Percentiles rank a stretch among this genome's conserved stretches.
phyloP scores from a whole-genome alignment of 805 yeast species.

The Kurtzmaniella fragi region DNA sequence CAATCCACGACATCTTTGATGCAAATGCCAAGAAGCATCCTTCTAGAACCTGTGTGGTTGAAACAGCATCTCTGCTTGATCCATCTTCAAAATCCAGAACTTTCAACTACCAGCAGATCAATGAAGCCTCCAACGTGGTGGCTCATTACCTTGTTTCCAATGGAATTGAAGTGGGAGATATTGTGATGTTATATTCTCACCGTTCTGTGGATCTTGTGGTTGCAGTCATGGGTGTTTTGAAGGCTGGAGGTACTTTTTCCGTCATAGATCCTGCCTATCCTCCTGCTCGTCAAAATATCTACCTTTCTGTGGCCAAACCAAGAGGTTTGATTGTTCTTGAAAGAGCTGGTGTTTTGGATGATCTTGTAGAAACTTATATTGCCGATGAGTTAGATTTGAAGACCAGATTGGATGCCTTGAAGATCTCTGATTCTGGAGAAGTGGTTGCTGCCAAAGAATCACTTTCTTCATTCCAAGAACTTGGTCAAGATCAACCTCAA shows the following conservation, averaged over 20 bases:
- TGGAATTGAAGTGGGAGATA: constrained; percentile 87
- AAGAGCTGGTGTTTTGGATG: constrained; percentile 82
- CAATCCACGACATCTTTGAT: constrained; percentile 93
- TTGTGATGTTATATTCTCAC: constrained; percentile 96
- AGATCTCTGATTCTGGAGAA: constrained; percentile 68
- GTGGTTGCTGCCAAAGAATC: constrained; percentile 36
- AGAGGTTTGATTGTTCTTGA: constrained; percentile 83
- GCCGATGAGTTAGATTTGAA: constrained; percentile 65
- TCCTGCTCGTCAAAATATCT: constrained; percentile 93
- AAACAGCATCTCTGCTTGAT: constrained; percentile 69
- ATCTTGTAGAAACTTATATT: constrained; percentile 75
- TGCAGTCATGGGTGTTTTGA: constrained; percentile 95
- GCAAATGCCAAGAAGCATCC: constrained; percentile 82
- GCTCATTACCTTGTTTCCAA: constrained; percentile 80
- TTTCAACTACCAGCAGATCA: constrained; percentile 82
- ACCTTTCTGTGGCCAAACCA: constrained; percentile 90
- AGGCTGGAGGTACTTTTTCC: constrained; percentile 98
- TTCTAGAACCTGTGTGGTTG: constrained; percentile 85
- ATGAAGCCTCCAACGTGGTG: constrained; percentile 88
- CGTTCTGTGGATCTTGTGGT: constrained; percentile 96
- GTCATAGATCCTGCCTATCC: constrained; percentile 99
- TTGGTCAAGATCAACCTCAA: constrained; percentile 51
- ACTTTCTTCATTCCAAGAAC: constrained; percentile 41
- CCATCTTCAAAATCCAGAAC: constrained; percentile 54
- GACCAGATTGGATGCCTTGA: constrained; percentile 71